Evolutionary conservation across 495 filamentous ascomycete species (phyloP), one percentile per base, ranked within the genome.

Genomic region (Glutinoglossum americanum): DNA sequence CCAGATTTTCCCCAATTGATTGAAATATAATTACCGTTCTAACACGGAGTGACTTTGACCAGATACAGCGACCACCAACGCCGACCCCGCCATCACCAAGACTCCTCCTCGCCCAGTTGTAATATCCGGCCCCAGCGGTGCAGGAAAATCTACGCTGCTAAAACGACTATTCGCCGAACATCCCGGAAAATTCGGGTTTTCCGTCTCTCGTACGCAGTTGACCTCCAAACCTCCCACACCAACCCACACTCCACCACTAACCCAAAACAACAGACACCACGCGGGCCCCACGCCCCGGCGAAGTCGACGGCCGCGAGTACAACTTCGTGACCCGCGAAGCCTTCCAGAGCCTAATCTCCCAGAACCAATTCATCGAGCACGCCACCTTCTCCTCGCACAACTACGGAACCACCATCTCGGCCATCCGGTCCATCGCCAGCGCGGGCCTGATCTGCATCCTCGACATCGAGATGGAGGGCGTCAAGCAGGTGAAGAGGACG

Each of bases 391-490:
- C 85, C n/a, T 80, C 80, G 19, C 95, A 95, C 70, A 70, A 76
- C 68, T 97, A 95, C 69, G 90, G 90, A 23, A 97, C 89, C 7
- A 83, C 78, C 61, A 76, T 84, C 54, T 72, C 75, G 61, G 85
- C 85, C 4, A 82, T 96, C 59, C 77, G 81, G 69, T 76, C 86
- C 58, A 79, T 92, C 60, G 75, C 77, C 6, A 76, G 77, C 60
- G 76, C 81, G 68, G 83, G 83, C 25, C 72, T 73, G 64, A 74
- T 77, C 3, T 83, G 82, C 57, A 76, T 87, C 28, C 69, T 88
- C 60, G 84, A 98, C 69, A 98, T 96, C 66, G 92, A 96, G 75
- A 90, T 95, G 82, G 89, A 95, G 83, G 92, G 90, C 30, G 89
- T 96, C 51, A 96, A 96, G 71, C 92, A 96, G 72, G 86, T 98